Percentiles rank a stretch among this genome's conserved stretches.
Conservation (phyloP, 2,329 filamentous ascomycete genomes). For the Phoma sp. region DNA sequence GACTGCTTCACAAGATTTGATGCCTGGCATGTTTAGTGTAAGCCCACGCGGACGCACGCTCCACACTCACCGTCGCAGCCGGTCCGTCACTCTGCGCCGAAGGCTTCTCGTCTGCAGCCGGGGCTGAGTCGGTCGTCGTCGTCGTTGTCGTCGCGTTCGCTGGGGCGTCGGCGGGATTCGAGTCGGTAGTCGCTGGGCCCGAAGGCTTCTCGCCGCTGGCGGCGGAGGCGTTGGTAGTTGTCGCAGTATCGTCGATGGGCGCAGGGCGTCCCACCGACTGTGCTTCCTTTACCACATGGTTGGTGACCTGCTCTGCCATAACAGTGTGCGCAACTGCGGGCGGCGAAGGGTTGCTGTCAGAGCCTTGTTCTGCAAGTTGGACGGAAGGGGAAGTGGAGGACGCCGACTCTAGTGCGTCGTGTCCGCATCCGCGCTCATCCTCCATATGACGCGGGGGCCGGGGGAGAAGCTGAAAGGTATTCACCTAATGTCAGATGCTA, state of each 20-base stretch:
- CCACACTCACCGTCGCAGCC: constrained; percentile 31
- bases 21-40: constrained; percentile 27
- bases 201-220: constrained; percentile 54
- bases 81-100: constrained; percentile 25
- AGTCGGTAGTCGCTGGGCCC: constrained; percentile 41
- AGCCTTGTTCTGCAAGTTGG: constrained; percentile 35
- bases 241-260: constrained; percentile 71
- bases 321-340: constrained; percentile 63
- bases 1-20: constrained; percentile 20
- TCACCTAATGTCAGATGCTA: constrained; percentile 50
- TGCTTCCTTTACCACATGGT: constrained; percentile 75
- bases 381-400: constrained; percentile 13
- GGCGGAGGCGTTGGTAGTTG: constrained; percentile 62
- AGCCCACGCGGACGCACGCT: background rate
- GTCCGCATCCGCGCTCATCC: constrained; percentile 26
- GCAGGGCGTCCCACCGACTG: constrained; percentile 68
- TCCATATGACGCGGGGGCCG: constrained; percentile 31
- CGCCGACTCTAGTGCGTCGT: constrained; percentile 25
- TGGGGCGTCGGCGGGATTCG: constrained; percentile 29
- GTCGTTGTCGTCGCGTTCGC: constrained; percentile 44
- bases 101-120: constrained; percentile 23
- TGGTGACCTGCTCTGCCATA: constrained; percentile 74
- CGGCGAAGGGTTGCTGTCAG: constrained; percentile 41
- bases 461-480: constrained; percentile 35
- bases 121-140: constrained; percentile 27